These are phyloP conservation scores for Candida gigantensis DNA, from an alignment of 1,139 yeast species.

Conservation along the genomic window DNA sequence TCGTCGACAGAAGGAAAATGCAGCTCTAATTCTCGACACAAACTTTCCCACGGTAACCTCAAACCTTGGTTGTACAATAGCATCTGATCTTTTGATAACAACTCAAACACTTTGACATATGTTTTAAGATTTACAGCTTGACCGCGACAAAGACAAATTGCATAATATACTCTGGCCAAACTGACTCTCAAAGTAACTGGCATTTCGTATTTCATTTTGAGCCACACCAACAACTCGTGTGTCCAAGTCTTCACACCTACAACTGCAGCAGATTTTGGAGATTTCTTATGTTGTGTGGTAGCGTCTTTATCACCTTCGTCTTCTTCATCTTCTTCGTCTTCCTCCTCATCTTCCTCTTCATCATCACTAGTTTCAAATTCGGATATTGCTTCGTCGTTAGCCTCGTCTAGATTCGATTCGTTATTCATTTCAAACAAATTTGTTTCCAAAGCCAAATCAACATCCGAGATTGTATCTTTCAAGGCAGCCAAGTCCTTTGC, in stretches of 20 bases:
- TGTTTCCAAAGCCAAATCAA: constrained; percentile 57
- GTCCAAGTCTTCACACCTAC: constrained; percentile 86
- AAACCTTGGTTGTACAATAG: constrained; percentile 43
- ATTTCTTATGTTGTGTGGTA: constrained; percentile 53
- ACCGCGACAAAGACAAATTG: constrained; percentile 73
- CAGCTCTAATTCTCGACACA: constrained; percentile 39
- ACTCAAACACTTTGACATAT: constrained; percentile 65
- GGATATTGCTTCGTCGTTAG: constrained; percentile 31
- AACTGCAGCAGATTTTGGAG: constrained; percentile 71
- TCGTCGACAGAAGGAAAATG: constrained; percentile 37
- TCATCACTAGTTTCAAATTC: constrained; percentile 45
- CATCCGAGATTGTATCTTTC: constrained; percentile 40
- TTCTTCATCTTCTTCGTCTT: constrained; percentile 30
- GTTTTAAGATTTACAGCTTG: constrained; percentile 64
- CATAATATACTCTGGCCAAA: constrained; percentile 70
- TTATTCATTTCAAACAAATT: constrained; percentile 42
- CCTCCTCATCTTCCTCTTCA: constrained; percentile 39
- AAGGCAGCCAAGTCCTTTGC: constrained; percentile 58
- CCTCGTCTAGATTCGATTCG: constrained; percentile 39
- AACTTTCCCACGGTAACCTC: constrained; percentile 52
- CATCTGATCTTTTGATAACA: constrained; percentile 53
- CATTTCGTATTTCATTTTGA: constrained; percentile 78
- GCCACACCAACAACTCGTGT: constrained; percentile 77
- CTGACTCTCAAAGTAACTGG: constrained; percentile 66
- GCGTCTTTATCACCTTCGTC: constrained; percentile 47